Evolutionary conservation across 2,329 filamentous ascomycete genomes (phyloP), one percentile per base, ranked within the genome.

Genomic region (Epichloe amarillans): DNA sequence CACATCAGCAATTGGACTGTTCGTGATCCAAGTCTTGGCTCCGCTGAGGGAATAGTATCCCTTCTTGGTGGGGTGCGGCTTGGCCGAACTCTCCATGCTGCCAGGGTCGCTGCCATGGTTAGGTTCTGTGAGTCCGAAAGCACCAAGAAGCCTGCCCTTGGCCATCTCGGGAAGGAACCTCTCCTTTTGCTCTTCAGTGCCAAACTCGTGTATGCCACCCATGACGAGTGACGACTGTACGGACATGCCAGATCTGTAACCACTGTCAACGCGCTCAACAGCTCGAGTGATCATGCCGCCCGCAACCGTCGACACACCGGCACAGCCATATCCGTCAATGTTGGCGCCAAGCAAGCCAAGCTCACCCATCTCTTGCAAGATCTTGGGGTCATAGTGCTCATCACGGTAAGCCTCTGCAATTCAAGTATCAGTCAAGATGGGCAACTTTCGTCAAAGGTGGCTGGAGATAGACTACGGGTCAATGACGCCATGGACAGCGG

Each of bases 11-110:
- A 95, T 94, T 3, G 89, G 89, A 7, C 86, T 91, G 68, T 95
- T 95, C 14, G 89, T 95, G 64, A 95, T 95, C 89, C 89, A 95
- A 0, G 90, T 95, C 74, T 95, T 95, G 47, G 86, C 72, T 2
- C 89, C 89, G 44, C 83, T 88, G 37, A 95, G 70, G 42, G 82
- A 78, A 60, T 84, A 86, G 66, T 88, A 88, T 1, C 88, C 89
- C 62, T 86, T 84, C 72, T 90, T 90, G 7, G 80, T 83, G 5
- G 88, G 86, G 64, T 95, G 88, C 46, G 83, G 82, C 64, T 83
- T 88, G n/a, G 89, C 90, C 10, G 79, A 76, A 5, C 84, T 88
- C 74, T 95, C 89, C 88, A 95, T 91, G 37, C 84, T 87, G 14
- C 88, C 89, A 5, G 89, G 89, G 63, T 95, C 90, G 51, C 86